phyloP scores from a whole-genome alignment of 805 yeast genomes.

The Saccharomycopsis microspora region DNA sequence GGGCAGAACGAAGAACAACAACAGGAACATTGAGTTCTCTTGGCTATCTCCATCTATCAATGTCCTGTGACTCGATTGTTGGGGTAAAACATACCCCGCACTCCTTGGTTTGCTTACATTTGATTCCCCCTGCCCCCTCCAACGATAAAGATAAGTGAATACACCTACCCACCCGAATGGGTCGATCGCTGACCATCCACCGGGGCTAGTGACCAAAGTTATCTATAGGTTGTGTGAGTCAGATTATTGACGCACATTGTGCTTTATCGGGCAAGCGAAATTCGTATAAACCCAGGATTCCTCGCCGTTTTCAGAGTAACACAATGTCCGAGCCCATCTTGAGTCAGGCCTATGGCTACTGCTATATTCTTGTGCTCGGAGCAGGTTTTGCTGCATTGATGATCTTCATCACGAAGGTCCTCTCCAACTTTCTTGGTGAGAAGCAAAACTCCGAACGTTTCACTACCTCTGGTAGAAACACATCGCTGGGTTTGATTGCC shows the following conservation, averaged over 20 bases:
- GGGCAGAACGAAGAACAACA: too few species aligned
- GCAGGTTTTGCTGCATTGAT: slow-evolving; percentile 32
- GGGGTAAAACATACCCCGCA: too few species aligned
- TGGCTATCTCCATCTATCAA: too few species aligned
- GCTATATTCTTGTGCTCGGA: slow-evolving; percentile 30
- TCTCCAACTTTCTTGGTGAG: slow-evolving; percentile 26
- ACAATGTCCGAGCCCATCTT: slow-evolving; percentile 19
- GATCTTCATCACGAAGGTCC: slow-evolving; percentile 24
- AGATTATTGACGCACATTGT: neutral
- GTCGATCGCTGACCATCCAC: too few species aligned
- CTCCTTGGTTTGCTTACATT: too few species aligned
- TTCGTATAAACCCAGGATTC: neutral
- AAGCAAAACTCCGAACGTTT: slow-evolving; percentile 31
- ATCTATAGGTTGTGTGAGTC: neutral
- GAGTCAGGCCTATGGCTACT: slow-evolving; percentile 29
- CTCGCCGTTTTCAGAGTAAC: too few species aligned
- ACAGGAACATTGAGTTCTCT: too few species aligned
- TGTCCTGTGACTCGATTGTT: too few species aligned
- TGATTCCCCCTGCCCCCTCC: too few species aligned
- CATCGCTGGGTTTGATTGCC: slow-evolving; percentile 30
- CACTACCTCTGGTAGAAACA: slow-evolving; percentile 32
- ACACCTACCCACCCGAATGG: too few species aligned
- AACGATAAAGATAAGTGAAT: too few species aligned
- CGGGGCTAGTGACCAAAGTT: too few species aligned
- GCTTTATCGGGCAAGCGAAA: neutral